Conservation (phyloP, 352 stramenopile genomes). For the Globisporangium middletonii region DNA sequence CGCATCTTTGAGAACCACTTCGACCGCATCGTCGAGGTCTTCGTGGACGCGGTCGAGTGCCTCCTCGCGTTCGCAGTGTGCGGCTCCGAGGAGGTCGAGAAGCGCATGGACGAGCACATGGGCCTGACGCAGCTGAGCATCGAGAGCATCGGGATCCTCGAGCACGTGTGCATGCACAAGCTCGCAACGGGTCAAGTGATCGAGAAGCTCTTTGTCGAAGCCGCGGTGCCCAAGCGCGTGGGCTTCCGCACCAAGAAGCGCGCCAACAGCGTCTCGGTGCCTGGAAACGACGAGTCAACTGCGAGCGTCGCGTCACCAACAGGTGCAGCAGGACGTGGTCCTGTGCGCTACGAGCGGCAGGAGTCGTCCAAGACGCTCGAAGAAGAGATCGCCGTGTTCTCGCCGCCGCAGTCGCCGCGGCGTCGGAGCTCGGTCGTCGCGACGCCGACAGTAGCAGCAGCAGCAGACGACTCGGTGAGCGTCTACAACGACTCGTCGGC, state of each 20-base stretch:
- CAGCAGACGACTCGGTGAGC: constrained; percentile 6
- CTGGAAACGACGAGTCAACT: background rate
- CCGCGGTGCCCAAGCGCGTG: constrained; percentile 33
- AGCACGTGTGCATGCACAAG: constrained; percentile 66
- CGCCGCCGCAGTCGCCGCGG: constrained; percentile 24
- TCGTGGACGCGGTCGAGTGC: constrained; percentile 76
- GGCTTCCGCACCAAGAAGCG: constrained; percentile 57
- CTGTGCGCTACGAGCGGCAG: constrained; percentile 60
- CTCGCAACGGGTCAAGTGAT: constrained; percentile 74
- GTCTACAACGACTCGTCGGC: constrained; percentile 66
- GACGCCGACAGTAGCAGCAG: background rate
- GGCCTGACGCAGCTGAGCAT: constrained; percentile 63
- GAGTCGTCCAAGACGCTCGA: constrained; percentile 52
- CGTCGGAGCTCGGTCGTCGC: constrained; percentile 29
- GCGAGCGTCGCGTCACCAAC: constrained; percentile 11
- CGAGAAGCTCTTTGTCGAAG: constrained; percentile 41
- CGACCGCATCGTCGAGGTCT: constrained; percentile 70
- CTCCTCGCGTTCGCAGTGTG: constrained; percentile 76
- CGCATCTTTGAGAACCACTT: constrained; percentile 77
- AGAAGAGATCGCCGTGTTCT: constrained; percentile 50
- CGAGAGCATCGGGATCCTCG: constrained; percentile 56
- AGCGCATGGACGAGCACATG: constrained; percentile 39
- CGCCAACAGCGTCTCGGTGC: constrained; percentile 15
- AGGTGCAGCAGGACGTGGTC: constrained; percentile 12
- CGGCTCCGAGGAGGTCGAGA: constrained; percentile 57